Evolutionary conservation across 139 green algal genomes (phyloP).

Genomic region (Eudorina sp.): DNA sequence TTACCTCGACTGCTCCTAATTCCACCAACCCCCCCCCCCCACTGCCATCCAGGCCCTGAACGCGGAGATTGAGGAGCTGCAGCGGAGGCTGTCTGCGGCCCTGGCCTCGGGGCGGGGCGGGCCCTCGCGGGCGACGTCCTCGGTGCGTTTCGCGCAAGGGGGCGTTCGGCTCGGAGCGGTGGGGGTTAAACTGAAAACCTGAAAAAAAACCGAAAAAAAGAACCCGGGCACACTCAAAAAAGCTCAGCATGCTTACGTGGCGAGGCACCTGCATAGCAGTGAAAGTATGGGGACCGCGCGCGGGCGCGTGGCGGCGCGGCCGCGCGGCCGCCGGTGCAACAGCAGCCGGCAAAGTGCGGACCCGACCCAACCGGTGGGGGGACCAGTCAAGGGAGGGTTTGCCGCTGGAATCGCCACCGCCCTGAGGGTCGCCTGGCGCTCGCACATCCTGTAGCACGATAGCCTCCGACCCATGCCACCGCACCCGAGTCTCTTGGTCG

Average conservation of each 20-base stretch:
- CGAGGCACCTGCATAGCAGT: background rate
- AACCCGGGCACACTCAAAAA: too few relatives aligned
- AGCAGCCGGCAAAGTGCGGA: too few relatives aligned
- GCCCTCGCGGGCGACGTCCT: background rate
- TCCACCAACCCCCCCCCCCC: background rate
- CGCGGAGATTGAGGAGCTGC: constrained; percentile 19
- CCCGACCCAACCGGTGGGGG: too few relatives aligned
- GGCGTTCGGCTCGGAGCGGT: background rate
- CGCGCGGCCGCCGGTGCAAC: too few relatives aligned
- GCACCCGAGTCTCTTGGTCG: background rate
- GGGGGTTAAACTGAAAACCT: background rate
- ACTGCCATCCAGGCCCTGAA: background rate
- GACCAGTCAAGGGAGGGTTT: too few relatives aligned
- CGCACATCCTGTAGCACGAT: too few relatives aligned
- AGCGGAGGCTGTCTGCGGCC: background rate
- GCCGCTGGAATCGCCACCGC: too few relatives aligned
- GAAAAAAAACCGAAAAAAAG: background rate
- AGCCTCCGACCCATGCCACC: background rate
- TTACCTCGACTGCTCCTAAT: background rate
- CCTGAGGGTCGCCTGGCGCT: too few relatives aligned
- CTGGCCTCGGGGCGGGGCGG: background rate
- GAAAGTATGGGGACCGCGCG: background rate
- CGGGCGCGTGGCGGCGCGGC: too few relatives aligned
- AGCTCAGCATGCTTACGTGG: too few relatives aligned
- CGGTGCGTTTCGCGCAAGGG: background rate